Evolutionary conservation across 345 rosid species (phyloP).

Genomic region (Dipteronia sinensis): DNA sequence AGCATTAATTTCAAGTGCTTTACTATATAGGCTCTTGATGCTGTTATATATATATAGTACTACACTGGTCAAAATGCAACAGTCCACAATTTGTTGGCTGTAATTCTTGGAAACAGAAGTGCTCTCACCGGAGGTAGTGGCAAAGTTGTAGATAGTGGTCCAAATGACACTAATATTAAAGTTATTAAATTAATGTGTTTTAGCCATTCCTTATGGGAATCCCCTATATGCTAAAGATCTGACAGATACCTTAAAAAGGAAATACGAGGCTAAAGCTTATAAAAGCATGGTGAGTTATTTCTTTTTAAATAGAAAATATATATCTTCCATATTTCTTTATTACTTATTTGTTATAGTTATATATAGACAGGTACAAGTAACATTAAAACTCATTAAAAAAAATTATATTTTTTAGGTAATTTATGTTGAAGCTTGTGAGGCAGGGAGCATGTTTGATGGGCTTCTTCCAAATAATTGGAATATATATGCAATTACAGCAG

Average conservation of each 20-base stretch:
- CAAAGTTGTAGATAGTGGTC: slow-evolving; percentile 59
- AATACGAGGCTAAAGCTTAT: slow-evolving; percentile 40
- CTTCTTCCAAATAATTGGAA: slow-evolving; percentile 40
- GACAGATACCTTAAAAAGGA: slow-evolving; percentile 46
- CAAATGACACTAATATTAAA: slow-evolving; percentile 32
- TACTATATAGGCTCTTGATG: no score
- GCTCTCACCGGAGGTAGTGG: slow-evolving; percentile 69
- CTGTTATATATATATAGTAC: slow-evolving; percentile 36
- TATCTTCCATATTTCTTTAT: no score
- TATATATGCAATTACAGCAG: slow-evolving; percentile 59
- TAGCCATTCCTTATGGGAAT: slow-evolving; percentile 47
- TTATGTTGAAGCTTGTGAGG: slow-evolving; percentile 69
- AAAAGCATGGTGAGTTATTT: slow-evolving; percentile 44
- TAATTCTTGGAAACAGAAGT: slow-evolving; percentile 52
- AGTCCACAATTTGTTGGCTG: slow-evolving; percentile 48
- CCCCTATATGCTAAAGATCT: slow-evolving; percentile 46
- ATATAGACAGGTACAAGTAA: no score
- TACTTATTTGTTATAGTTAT: no score
- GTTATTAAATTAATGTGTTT: not conserved
- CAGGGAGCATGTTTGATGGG: slow-evolving; percentile 72
- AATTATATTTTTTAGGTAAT: slow-evolving; percentile 34
- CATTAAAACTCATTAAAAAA: no score
- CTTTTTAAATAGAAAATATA: slow-evolving; percentile 3
- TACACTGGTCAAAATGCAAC: slow-evolving; percentile 46
- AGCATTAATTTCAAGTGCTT: no score